Base-by-base conservation (phyloP, 345 rosid species). In the sweet orange (Citrus sinensis) region DNA sequence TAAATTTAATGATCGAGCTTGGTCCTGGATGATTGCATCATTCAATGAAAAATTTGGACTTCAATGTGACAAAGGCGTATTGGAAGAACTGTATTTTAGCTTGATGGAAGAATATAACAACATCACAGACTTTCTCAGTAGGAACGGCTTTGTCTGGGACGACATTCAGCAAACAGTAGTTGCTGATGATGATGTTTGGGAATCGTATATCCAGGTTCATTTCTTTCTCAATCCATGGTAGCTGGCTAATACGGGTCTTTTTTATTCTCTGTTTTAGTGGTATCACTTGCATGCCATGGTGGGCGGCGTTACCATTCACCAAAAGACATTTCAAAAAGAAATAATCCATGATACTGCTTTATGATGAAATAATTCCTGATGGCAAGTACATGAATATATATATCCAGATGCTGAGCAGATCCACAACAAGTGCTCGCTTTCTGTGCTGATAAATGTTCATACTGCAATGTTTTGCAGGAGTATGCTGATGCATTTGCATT, bases 61-160 rank as follows among this genome's bases (percentile, higher is more conserved):
- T 77, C 69, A 81, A 59, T 85, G 83, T 67, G 88, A 87, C 81
- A 87, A 80, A 83, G 79, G 74, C 63, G 79, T 64, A 73, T 73
- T 92, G 67, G 92, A 92, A 80, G 80, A 83, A 39, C 92, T 88
- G 49, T 91, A 85, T 73, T 64, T 82, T 55, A 67, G 75, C 81
- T 79, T 94, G 91, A 85, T 90, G 97, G 86, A 86, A 78, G 89
- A 91, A 81, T 85, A 87, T 49, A 84, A 88, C 5, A 85, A 83
- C 61, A 85, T 92, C 70, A 83, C 77, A 76, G 74, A 40, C 79
- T 86, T 92, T 81, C 92, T 91, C 55, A 83, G 70, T 80, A 78
- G 76, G 30, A 35, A 22, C 64, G 93, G 91, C 66, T 91, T 92
- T 67, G 37, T 80, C 70, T 94, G 93, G 96, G 91, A 90, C 81